phyloP scores from a whole-genome alignment of 2,329 filamentous ascomycete species.

The Westerdykella ornata region DNA sequence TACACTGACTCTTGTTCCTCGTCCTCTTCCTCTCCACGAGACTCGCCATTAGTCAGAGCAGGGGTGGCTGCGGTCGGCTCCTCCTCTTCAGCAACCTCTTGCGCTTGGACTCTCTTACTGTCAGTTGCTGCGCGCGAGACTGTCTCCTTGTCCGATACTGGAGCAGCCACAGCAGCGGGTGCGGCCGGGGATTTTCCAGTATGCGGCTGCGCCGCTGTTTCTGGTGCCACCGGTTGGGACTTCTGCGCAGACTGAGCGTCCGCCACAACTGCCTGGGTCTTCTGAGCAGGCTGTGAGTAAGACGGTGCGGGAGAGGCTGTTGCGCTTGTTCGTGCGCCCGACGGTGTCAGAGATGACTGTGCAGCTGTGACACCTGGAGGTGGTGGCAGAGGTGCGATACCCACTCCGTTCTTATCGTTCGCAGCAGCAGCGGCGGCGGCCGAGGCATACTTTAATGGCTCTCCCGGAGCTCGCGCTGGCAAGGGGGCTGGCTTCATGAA shows the following conservation, averaged over 20 bases:
- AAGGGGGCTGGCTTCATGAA: constrained; percentile 89
- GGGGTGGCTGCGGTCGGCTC: constrained; percentile 33
- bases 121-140: constrained; percentile 28
- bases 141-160: constrained; percentile 42
- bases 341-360: constrained; percentile 42
- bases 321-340: constrained; percentile 49
- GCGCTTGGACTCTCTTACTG: constrained; percentile 23
- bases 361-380: constrained; percentile 58
- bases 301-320: constrained; percentile 48
- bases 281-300: constrained; percentile 38
- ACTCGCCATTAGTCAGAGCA: constrained; percentile 48
- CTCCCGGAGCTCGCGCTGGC: constrained; percentile 76
- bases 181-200: constrained; percentile 49
- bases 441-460: constrained; percentile 93
- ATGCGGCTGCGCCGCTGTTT: constrained; percentile 21
- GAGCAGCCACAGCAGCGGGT: constrained; percentile 44
- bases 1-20: constrained; percentile 75
- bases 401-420: constrained; percentile 78
- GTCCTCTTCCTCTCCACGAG: constrained; percentile 42
- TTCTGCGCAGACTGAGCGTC: neutral
- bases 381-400: constrained; percentile 87
- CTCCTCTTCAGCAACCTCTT: constrained; percentile 31
- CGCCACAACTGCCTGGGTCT: constrained; percentile 23
- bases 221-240: neutral
- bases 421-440: constrained; percentile 90